These are phyloP conservation scores for Sporothrix dimorphospora DNA, from an alignment of 2,329 filamentous ascomycete species.

Conservation along the genomic window DNA sequence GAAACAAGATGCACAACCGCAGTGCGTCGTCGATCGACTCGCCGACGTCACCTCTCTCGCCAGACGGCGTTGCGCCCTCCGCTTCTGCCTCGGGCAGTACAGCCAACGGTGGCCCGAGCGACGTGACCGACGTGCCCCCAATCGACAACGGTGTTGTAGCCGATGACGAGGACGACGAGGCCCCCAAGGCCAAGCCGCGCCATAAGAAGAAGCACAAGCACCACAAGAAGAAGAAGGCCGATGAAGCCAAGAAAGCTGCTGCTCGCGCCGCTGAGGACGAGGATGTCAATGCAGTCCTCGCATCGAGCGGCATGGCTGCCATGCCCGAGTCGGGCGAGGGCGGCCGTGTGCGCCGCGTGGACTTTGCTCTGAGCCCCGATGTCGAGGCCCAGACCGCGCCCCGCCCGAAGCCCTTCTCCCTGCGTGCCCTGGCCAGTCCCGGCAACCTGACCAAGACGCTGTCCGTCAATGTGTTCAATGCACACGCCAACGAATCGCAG, in stretches of 20 bases:
- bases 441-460: constrained; percentile 57
- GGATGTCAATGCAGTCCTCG: not conserved
- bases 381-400: constrained; percentile 42
- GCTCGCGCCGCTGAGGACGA: not conserved
- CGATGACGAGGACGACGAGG: constrained; percentile 37
- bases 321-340: not conserved
- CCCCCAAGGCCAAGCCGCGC: constrained; percentile 25
- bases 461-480: constrained; percentile 60
- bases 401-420: constrained; percentile 40
- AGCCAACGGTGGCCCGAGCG: not conserved
- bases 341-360: constrained; percentile 46
- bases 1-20: constrained; percentile 60
- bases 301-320: not conserved
- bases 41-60: not conserved
- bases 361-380: constrained; percentile 46
- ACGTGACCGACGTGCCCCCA: not conserved
- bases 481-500: not conserved
- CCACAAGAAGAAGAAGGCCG: constrained; percentile 33
- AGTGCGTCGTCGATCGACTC: constrained; percentile 38
- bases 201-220: constrained; percentile 45
- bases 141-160: constrained; percentile 22
- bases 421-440: constrained; percentile 48
- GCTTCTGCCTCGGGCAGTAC: not conserved
- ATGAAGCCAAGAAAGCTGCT: not conserved
- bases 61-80: not conserved